Conservation (phyloP, 2,329 filamentous ascomycete species). For the Trichoderma sp. region DNA sequence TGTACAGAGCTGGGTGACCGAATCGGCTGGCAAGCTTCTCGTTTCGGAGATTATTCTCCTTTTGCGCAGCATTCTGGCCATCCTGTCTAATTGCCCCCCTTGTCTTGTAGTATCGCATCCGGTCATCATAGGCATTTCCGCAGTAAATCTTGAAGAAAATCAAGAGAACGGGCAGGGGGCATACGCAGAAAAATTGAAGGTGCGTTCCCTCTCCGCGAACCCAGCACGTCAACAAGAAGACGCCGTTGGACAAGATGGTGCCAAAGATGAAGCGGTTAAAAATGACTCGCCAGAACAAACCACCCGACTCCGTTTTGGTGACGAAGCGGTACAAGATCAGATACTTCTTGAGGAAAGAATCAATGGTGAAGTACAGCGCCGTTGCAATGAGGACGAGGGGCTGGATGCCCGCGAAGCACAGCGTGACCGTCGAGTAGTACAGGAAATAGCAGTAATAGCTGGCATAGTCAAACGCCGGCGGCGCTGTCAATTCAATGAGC, state of each 20-base stretch:
- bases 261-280: slow-evolving; percentile 93
- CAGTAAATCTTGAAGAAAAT: slow-evolving; percentile 87
- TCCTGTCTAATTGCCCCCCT: slow-evolving; percentile 54
- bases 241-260: slow-evolving; percentile 72
- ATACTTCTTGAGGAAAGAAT: slow-evolving; percentile 93
- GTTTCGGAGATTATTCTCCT: slow-evolving; percentile 57
- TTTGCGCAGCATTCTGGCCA: slow-evolving; percentile 48
- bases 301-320: slow-evolving; percentile 95
- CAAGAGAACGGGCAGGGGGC: slow-evolving; percentile 77
- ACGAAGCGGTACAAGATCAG: slow-evolving; percentile 90
- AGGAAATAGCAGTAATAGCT: slow-evolving; percentile 98
- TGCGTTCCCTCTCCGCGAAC: slow-evolving; percentile 65
- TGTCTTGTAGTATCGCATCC: slow-evolving; percentile 78
- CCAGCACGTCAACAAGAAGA: slow-evolving; percentile 76
- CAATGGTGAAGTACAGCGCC: slow-evolving; percentile 84
- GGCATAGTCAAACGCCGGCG: slow-evolving; percentile 90
- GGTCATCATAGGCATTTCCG: slow-evolving; percentile 70
- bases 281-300: slow-evolving; percentile 85
- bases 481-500: slow-evolving; percentile 88
- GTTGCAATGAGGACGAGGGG: slow-evolving; percentile 84
- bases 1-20: slow-evolving; percentile 88
- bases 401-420: slow-evolving; percentile 83
- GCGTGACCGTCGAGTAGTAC: slow-evolving; percentile 86
- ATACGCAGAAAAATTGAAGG: slow-evolving; percentile 63
- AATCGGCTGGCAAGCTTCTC: slow-evolving; percentile 78